Conservation (phyloP, 2,329 filamentous ascomycete species). For the Sodiomyces alkalinus region DNA sequence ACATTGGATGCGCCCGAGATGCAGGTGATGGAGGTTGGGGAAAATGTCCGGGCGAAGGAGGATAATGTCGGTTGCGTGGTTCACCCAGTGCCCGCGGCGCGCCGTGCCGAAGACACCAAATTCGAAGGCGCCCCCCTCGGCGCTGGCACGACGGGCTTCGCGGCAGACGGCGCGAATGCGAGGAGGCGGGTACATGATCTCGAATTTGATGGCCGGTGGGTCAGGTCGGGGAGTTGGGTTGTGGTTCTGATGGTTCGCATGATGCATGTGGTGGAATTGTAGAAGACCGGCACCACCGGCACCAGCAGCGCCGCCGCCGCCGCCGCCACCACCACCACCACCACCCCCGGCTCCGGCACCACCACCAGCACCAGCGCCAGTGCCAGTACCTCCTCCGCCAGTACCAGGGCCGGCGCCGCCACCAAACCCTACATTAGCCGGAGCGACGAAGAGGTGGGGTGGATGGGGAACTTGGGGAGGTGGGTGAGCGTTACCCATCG, state of each 20-base stretch:
- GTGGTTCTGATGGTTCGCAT: too few relatives aligned
- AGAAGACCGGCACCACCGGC: too few relatives aligned
- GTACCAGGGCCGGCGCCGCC: too few relatives aligned
- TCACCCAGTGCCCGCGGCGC: slow-evolving; percentile 7
- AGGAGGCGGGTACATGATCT: not conserved
- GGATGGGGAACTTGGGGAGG: not conserved
- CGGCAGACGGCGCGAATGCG: slow-evolving; percentile 4
- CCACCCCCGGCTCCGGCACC: too few relatives aligned
- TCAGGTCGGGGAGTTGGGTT: not conserved
- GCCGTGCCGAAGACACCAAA: slow-evolving; percentile 6
- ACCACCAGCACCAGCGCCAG: too few relatives aligned
- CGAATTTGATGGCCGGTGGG: not conserved
- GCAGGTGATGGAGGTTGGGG: slow-evolving; percentile 2
- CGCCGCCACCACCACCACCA: too few relatives aligned
- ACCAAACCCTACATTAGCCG: too few relatives aligned
- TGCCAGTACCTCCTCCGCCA: too few relatives aligned
- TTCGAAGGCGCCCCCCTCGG: slow-evolving; percentile 5
- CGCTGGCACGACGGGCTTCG: slow-evolving; percentile 5
- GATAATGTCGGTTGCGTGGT: slow-evolving; percentile 6
- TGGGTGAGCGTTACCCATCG: not conserved
- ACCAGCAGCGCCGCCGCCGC: too few relatives aligned
- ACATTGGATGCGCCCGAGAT: slow-evolving; percentile 5
- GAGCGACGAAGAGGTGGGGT: too few relatives aligned
- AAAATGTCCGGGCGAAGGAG: slow-evolving; percentile 2
- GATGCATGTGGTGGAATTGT: too few relatives aligned